Conservation (phyloP, 139 green algal species). For the Chloropicon primus region DNA sequence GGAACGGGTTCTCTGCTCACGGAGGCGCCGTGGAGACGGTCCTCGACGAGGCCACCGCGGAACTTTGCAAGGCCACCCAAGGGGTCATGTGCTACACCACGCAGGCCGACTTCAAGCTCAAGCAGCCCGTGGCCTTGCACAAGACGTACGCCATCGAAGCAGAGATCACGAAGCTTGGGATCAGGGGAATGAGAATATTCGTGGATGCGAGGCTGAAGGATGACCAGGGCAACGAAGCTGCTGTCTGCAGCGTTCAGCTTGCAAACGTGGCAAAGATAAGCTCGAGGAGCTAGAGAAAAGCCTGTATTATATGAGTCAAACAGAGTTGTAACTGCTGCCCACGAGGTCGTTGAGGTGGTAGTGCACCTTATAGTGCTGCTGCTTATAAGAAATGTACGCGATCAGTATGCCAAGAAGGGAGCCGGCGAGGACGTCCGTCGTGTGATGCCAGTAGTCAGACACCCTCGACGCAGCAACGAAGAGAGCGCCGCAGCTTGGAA, state of each 20-base stretch:
- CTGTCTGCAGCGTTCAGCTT: background rate
- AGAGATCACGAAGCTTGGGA: background rate
- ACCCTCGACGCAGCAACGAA: background rate
- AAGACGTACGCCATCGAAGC: background rate
- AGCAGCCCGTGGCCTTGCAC: conserved; percentile 5
- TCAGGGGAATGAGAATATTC: background rate
- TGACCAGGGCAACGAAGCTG: background rate
- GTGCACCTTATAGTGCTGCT: conserved; percentile 12
- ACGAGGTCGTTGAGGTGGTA: background rate
- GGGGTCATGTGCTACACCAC: conserved; percentile 1
- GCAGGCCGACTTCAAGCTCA: conserved; percentile 1
- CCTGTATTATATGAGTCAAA: too few species aligned
- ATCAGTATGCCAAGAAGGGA: conserved; percentile 16
- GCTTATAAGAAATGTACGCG: conserved; percentile 21
- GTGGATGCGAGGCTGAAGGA: background rate
- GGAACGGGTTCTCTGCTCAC: background rate
- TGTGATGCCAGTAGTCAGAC: conserved; percentile 40
- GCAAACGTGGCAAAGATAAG: background rate
- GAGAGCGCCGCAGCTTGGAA: background rate
- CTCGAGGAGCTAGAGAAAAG: too few species aligned
- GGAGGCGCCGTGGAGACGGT: conserved; percentile 13
- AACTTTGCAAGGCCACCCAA: background rate
- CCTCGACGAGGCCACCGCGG: conserved; percentile 14
- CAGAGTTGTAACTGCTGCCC: too few species aligned
- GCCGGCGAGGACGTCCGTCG: conserved; percentile 28